These are phyloP conservation scores for Scleroderma bovista DNA, from an alignment of 768 basidiomycete genomes.

Conservation along the genomic window DNA sequence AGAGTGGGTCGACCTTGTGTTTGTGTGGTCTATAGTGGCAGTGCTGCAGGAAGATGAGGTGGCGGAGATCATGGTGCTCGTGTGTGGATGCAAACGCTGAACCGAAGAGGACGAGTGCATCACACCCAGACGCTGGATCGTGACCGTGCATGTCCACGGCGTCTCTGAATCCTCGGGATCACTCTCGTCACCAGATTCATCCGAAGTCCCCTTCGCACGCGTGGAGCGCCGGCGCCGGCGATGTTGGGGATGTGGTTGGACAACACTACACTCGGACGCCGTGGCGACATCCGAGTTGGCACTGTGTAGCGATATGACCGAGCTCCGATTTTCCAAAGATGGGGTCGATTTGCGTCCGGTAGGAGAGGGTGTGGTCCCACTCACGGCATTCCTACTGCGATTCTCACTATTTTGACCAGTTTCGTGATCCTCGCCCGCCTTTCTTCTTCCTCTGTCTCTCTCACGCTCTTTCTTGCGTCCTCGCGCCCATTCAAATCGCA, in stretches of 20 bases:
- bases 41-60: too few relatives aligned
- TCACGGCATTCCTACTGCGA: not conserved
- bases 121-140: conserved; percentile 44
- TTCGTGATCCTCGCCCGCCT: not conserved
- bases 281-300: conserved; percentile 28
- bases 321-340: conserved; percentile 33
- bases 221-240: not conserved
- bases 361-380: conserved; percentile 6
- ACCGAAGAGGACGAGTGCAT: not conserved
- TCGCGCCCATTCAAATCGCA: conserved; percentile 77
- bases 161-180: conserved; percentile 97
- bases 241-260: conserved; percentile 6
- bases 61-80: too few relatives aligned
- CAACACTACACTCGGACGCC: conserved; percentile 11
- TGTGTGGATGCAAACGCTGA: not conserved
- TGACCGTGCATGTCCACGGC: conserved; percentile 89
- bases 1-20: too few relatives aligned
- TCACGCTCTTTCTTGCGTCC: conserved; percentile 17
- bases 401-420: conserved; percentile 7
- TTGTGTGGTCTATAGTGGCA: too few relatives aligned
- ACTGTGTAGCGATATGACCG: conserved; percentile 37
- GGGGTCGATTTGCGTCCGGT: conserved; percentile 3
- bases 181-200: conserved; percentile 69
- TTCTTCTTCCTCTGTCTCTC: conserved; percentile 18
- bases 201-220: conserved; percentile 1